Conservation (phyloP, 768 basidiomycete genomes). For the Amanita muscaria region DNA sequence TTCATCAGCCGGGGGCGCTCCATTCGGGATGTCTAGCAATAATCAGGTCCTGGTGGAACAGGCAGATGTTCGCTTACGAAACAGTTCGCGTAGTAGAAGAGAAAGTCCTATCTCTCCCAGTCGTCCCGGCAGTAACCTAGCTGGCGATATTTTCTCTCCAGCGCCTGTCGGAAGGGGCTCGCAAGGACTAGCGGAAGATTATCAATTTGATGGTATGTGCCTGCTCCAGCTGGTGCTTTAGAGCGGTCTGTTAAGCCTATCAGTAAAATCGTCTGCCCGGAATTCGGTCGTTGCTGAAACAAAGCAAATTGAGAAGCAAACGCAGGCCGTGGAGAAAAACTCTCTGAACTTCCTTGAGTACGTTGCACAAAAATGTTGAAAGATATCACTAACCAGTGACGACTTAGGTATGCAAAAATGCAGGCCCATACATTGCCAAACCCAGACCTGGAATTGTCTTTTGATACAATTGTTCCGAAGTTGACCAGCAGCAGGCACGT, state of each 20-base stretch:
- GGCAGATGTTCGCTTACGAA: constrained; percentile 44
- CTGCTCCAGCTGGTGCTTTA: no score
- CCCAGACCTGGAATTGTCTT: constrained; percentile 38
- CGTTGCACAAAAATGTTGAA: neutral
- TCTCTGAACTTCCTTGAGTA: constrained; percentile 72
- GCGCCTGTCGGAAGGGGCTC: constrained; percentile 32
- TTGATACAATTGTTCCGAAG: constrained; percentile 60
- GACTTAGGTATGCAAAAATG: constrained; percentile 66
- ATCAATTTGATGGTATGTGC: constrained; percentile 55
- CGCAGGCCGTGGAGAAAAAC: constrained; percentile 60
- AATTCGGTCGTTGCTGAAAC: constrained; percentile 29
- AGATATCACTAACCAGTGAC: constrained; percentile 11
- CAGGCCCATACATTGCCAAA: constrained; percentile 52
- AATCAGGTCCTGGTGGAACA: constrained; percentile 41
- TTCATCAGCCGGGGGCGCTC: constrained; percentile 45
- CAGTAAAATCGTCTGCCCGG: constrained; percentile 9
- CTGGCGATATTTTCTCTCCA: constrained; percentile 43
- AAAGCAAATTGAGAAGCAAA: constrained; percentile 47
- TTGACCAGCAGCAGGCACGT: constrained; percentile 64
- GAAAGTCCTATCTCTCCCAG: constrained; percentile 50
- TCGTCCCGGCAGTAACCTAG: constrained; percentile 33
- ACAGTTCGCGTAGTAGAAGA: constrained; percentile 45
- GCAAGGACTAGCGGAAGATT: constrained; percentile 48
- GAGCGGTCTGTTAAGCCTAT: neutral
- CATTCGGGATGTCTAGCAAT: constrained; percentile 26